phyloP scores from a whole-genome alignment of 164 flowering plant species.

The Vitis riparia region DNA sequence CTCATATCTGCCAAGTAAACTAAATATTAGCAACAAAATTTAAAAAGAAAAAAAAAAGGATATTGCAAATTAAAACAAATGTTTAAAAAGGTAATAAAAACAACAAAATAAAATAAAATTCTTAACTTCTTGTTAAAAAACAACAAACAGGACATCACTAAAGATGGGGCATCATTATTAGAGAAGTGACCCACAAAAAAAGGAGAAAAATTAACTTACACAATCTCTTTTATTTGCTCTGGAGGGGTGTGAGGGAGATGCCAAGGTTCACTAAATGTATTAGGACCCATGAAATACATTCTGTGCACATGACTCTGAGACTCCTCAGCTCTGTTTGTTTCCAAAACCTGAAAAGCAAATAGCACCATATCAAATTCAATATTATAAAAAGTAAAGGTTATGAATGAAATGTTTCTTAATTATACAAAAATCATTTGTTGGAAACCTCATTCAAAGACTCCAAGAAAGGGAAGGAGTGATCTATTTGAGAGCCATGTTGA shows the following conservation, averaged over 20 bases:
- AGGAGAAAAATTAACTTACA: conserved; percentile 46
- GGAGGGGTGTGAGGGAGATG: conserved; percentile 97
- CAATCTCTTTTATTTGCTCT: conserved; percentile 85
- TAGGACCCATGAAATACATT: conserved; percentile 92
- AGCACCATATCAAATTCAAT: conserved; percentile 1
- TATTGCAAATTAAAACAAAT: background rate
- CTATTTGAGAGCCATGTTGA: conserved; percentile 77
- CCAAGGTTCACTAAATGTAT: conserved; percentile 97
- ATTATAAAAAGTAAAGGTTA: background rate
- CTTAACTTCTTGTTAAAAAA: background rate
- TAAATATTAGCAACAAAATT: background rate
- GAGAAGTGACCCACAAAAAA: conserved; percentile 2
- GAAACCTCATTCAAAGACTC: conserved; percentile 95
- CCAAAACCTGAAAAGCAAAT: conserved; percentile 67
- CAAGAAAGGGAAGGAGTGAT: conserved; percentile 93
- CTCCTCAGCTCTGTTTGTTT: conserved; percentile 91
- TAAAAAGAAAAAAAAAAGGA: background rate
- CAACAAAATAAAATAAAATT: background rate
- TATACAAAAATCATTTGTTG: background rate
- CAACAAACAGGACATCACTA: background rate
- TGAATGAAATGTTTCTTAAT: too few relatives aligned
- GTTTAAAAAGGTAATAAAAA: background rate
- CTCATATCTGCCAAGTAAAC: conserved; percentile 66
- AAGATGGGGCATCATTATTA: background rate
- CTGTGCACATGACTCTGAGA: conserved; percentile 93